Evolutionary conservation across 176 grass and related monocot species (phyloP), one percentile per base, ranked within the genome.

Genomic region (Areca catechu): DNA sequence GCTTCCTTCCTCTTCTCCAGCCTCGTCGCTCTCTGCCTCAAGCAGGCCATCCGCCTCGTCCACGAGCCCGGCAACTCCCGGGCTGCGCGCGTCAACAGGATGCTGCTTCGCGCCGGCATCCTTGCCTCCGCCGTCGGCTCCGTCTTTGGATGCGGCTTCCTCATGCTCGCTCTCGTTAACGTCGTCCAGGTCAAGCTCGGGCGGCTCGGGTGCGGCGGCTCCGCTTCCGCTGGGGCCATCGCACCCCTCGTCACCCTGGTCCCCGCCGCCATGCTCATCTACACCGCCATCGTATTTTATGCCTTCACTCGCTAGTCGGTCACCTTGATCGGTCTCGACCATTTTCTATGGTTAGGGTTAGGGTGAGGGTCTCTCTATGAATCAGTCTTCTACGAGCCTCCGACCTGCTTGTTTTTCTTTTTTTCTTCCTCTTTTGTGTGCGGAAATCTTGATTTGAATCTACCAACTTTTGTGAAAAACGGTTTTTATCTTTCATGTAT

Each of bases 1-100:
- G 69, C 80, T 4, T 91, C 77, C 81, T 97, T 97, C 75, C 86
- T 91, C 61, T 91, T 97, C 87, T 97, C 93, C 81, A 91, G 86
- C 61, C 72, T 97, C 65, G 69, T 97, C 65, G 87, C 83, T 24
- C 93, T 97, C 78, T 97, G 92, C 83, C 93, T 97, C 68, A 97
- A 91, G 80, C 93, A 85, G 87, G 70, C 83, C 61, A 83, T 88
- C 66, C 93, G 93, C 61, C 52, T 73, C 24, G 71, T 63, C 50
- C 68, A 22, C 15, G 71, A 49, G 19, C 65, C 53, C 56, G 21
- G 5, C 51, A 51, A 16, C 20, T 19, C 62, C 67, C 34, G 34
- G 34, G 74, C 71, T 0, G 66, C 68, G 16, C 74, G 78, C 65
- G 72, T 97, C 80, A 91, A 91, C 80, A 59, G 80, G 19, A 68